phyloP scores from a whole-genome alignment of 2,329 filamentous ascomycete species.

The Bipolaris bicolor region DNA sequence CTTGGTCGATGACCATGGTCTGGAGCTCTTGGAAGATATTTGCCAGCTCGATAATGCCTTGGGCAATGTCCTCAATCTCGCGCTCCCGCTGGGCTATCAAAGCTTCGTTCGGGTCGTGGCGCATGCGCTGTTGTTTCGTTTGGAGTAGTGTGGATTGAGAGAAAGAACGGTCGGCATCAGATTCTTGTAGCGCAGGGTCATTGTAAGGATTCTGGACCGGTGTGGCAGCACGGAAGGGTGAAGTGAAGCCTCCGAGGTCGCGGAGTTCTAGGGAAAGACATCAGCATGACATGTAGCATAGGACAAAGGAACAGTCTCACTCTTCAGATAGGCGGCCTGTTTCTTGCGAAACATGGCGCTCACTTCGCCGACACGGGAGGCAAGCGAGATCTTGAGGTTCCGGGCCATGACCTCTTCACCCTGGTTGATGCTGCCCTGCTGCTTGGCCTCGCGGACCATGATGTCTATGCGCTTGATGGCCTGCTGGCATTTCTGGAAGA shows the following conservation, averaged over 20 bases:
- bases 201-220: constrained; percentile 69
- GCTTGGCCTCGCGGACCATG: constrained; percentile 82
- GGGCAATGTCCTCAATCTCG: constrained; percentile 97
- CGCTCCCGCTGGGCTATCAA: constrained; percentile 90
- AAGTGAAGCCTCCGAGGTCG: constrained; percentile 55
- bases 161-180: constrained; percentile 89
- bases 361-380: constrained; percentile 85
- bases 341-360: constrained; percentile 95
- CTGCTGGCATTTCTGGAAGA: constrained; percentile 88
- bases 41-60: constrained; percentile 95
- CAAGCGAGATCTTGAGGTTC: constrained; percentile 93
- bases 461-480: constrained; percentile 86
- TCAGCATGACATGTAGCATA: constrained; percentile 18
- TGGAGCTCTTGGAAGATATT: constrained; percentile 97
- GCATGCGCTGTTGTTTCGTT: constrained; percentile 67
- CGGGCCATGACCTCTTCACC: constrained; percentile 95
- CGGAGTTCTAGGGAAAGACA: constrained; percentile 46
- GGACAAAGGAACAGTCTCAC: constrained; percentile 57
- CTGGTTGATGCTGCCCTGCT: constrained; percentile 72
- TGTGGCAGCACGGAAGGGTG: constrained; percentile 54
- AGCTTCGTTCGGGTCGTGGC: constrained; percentile 72
- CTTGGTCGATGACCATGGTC: constrained; percentile 73
- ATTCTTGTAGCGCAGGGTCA: constrained; percentile 84
- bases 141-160: constrained; percentile 88
- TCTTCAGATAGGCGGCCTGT: constrained; percentile 94